These are phyloP conservation scores for Pyrus communis DNA, from an alignment of 306 rosid genomes.

Conservation along the genomic window DNA sequence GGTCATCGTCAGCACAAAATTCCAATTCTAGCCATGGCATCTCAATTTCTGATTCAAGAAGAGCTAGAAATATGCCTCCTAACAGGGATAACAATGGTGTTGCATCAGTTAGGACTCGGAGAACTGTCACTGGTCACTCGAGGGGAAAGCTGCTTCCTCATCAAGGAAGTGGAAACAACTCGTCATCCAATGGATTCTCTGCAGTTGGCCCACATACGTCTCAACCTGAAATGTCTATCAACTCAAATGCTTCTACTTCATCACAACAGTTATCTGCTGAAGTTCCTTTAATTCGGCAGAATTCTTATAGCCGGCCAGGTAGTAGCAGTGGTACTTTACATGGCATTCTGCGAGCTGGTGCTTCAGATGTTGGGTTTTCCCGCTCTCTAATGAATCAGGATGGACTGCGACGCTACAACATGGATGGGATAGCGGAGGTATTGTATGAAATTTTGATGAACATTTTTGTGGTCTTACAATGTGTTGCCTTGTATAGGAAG, in stretches of 20 bases:
- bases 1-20: slow-evolving; percentile 40
- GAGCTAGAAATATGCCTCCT: slow-evolving; percentile 43
- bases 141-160: slow-evolving; percentile 51
- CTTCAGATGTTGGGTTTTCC: slow-evolving; percentile 47
- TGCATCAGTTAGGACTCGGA: slow-evolving; percentile 53
- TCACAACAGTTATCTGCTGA: slow-evolving; percentile 36
- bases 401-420: slow-evolving; percentile 52
- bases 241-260: slow-evolving; percentile 37
- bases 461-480: neutral
- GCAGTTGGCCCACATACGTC: slow-evolving; percentile 34
- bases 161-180: slow-evolving; percentile 47
- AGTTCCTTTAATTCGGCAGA: slow-evolving; percentile 32
- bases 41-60: slow-evolving; percentile 69
- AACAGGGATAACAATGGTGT: slow-evolving; percentile 37
- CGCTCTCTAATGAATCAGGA: slow-evolving; percentile 51
- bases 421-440: slow-evolving; percentile 95
- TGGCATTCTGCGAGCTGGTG: slow-evolving; percentile 34
- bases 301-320: slow-evolving; percentile 46
- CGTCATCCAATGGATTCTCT: slow-evolving; percentile 29
- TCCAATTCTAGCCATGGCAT: slow-evolving; percentile 47
- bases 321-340: slow-evolving; percentile 42
- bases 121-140: slow-evolving; percentile 37
- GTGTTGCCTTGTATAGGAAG: neutral
- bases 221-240: slow-evolving; percentile 28
- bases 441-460: neutral